These are phyloP conservation scores for Quercus tomentella DNA, from an alignment of 331 rosid species.

Conservation along the genomic window DNA sequence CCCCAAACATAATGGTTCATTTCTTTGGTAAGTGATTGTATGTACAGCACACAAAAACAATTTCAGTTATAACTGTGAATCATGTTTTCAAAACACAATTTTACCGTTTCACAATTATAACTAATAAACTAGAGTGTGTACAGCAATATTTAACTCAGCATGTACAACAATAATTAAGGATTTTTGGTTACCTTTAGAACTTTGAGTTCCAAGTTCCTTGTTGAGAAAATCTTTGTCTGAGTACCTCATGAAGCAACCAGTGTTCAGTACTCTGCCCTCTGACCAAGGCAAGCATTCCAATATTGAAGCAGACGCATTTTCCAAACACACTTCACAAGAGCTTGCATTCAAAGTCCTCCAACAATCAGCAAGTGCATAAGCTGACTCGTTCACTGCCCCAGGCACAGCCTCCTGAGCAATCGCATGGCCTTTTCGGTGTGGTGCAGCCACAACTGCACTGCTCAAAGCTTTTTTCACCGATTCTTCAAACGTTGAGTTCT, in stretches of 20 bases:
- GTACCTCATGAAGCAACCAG: conserved; percentile 94
- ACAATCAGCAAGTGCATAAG: conserved; percentile 71
- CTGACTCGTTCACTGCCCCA: conserved; percentile 43
- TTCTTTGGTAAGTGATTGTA: neutral
- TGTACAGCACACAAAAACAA: no score
- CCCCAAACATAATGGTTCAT: neutral
- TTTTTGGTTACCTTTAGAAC: conserved; percentile 37
- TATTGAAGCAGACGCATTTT: conserved; percentile 66
- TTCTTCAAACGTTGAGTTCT: conserved; percentile 33
- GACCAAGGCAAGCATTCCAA: conserved; percentile 69
- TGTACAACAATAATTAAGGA: no score
- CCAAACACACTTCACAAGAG: conserved; percentile 67
- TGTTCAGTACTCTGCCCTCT: conserved; percentile 68
- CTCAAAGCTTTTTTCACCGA: conserved; percentile 48
- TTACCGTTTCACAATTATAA: neutral
- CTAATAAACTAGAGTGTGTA: no score
- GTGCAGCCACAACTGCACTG: conserved; percentile 45
- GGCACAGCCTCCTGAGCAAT: conserved; percentile 31
- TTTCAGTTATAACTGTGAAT: no score
- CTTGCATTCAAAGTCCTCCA: conserved; percentile 71
- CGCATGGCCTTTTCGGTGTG: conserved; percentile 47
- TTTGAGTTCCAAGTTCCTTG: conserved; percentile 33
- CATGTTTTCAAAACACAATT: no score
- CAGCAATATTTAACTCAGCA: no score
- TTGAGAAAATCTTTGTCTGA: conserved; percentile 74